phyloP scores from a whole-genome alignment of 345 rosid genomes.

The Rhodamnia rubescens region DNA sequence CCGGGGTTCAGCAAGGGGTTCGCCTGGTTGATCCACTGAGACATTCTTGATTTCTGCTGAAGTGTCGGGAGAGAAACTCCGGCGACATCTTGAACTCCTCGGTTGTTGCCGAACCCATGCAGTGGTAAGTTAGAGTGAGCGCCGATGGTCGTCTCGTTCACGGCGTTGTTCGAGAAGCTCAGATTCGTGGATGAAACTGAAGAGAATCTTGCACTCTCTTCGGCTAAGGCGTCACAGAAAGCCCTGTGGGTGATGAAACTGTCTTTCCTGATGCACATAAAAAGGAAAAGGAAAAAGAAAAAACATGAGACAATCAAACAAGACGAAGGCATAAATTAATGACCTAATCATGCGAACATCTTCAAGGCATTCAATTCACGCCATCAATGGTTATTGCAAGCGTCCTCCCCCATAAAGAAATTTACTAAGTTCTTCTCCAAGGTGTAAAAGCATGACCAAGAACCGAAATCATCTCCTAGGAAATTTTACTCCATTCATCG shows the following conservation, averaged over 20 bases:
- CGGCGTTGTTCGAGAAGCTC: slow-evolving; percentile 35
- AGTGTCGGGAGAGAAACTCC: slow-evolving; percentile 5
- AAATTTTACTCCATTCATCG: not conserved
- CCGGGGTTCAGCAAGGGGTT: slow-evolving; percentile 4
- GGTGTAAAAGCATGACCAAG: not conserved
- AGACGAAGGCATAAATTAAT: not conserved
- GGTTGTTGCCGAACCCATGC: slow-evolving; percentile 31
- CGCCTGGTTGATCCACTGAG: slow-evolving; percentile 9
- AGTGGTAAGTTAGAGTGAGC: slow-evolving; percentile 3
- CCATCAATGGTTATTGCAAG: not conserved
- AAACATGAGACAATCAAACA: not conserved
- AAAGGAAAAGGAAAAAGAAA: not conserved
- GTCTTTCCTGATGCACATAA: slow-evolving; percentile 53
- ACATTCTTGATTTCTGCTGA: slow-evolving; percentile 17
- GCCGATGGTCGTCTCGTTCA: not conserved
- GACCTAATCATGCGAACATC: not conserved
- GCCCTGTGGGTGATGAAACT: slow-evolving; percentile 96
- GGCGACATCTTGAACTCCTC: slow-evolving; percentile 35
- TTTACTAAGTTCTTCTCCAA: not conserved
- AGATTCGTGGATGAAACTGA: slow-evolving; percentile 42
- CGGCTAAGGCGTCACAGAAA: slow-evolving; percentile 86
- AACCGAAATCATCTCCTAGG: not conserved
- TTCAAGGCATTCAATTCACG: not conserved
- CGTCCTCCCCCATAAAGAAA: not conserved
- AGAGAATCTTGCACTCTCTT: slow-evolving; percentile 61